Evolutionary conservation across 2,329 filamentous ascomycete species (phyloP), one percentile per base, ranked within the genome.

Genomic region (Fusarium sp.): DNA sequence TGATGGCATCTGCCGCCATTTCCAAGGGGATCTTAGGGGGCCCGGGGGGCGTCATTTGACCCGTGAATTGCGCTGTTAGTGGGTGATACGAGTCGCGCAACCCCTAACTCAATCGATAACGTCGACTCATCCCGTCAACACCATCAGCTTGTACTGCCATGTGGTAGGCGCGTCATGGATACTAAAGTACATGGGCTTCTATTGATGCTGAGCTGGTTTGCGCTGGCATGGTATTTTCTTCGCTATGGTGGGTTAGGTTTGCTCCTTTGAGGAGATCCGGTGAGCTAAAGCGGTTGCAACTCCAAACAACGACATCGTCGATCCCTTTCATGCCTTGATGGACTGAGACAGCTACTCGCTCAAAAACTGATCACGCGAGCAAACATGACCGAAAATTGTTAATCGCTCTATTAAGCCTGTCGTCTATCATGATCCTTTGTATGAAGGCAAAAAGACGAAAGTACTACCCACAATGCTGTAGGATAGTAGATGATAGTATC

Each of bases 1-100:
- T 36, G 50, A 56, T 56, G 38, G 34, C 43, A 46, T 42, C 51
- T 60, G 24, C 38, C 42, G 28, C 49, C 42, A 42, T 28, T 51
- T 49, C 39, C 50, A 59, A 34, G 63, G 57, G 26, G 42, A 36
- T 70, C 55, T 66, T 39, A 15, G 40, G 20, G 18, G 39, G 39
- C 26, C 42, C 42, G 33, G 13, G 24, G 52, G 43, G 63, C 69
- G 72, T 74, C 72, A 74, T 63, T 74, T 74, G 72, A 74, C 69
- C 66, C 24, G 43, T 44, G 54, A 45, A 60, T 69, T 57, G 59
- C 43, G 59, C 52, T 66, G 50, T 63, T 58, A 73, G 61, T 69
- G 67, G 53, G 53, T 34, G 58, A 55, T 63, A 49, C 44, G 55
- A 66, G 62, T 63, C 65, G 65, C 46, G 43, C 50, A 55, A 44